Base-by-base conservation (phyloP, 345 rosid genomes). In the Physaria fendleri region DNA sequence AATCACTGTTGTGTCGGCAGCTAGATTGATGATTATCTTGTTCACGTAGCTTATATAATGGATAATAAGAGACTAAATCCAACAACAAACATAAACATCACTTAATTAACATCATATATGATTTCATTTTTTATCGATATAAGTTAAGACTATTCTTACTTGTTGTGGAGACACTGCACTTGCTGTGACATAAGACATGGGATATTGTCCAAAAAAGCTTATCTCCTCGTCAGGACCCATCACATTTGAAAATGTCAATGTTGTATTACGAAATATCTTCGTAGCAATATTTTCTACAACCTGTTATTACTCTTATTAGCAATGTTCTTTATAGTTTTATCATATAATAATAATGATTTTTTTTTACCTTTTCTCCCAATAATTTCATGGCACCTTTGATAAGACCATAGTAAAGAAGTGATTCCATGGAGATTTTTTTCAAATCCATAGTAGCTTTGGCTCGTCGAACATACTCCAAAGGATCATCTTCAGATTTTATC, bases 41-140 rank as follows among this genome's bases (percentile, higher is more conserved):
- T 84, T 65, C 12, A 61, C 69, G 56, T 90, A 84, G 64, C 95
- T 90, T 55, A 82, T 87, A 56, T 64, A 86, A 68, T 90, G 92
- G 14, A 82, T 33, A 13, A 77, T 86, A 65, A 84, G 33, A 15
- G 95, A n/a, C n/a, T n/a, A n/a, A n/a, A n/a, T n/a, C n/a, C n/a
- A n/a, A n/a, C n/a, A n/a, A n/a, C n/a, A n/a, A n/a, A n/a, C n/a
- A n/a, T n/a, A n/a, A n/a, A n/a, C n/a, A n/a, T n/a, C n/a, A n/a
- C n/a, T n/a, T n/a, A n/a, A n/a, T n/a, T n/a, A n/a, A n/a, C n/a
- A n/a, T n/a, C n/a, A n/a, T n/a, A n/a, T n/a, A n/a, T n/a, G n/a
- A n/a, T n/a, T n/a, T n/a, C n/a, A n/a, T n/a, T n/a, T n/a, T n/a
- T n/a, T n/a, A n/a, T n/a, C n/a, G n/a, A n/a, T n/a, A n/a, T n/a